Evolutionary conservation across 148 eudicot genomes (phyloP).

Genomic region (Diospyros lotus): DNA sequence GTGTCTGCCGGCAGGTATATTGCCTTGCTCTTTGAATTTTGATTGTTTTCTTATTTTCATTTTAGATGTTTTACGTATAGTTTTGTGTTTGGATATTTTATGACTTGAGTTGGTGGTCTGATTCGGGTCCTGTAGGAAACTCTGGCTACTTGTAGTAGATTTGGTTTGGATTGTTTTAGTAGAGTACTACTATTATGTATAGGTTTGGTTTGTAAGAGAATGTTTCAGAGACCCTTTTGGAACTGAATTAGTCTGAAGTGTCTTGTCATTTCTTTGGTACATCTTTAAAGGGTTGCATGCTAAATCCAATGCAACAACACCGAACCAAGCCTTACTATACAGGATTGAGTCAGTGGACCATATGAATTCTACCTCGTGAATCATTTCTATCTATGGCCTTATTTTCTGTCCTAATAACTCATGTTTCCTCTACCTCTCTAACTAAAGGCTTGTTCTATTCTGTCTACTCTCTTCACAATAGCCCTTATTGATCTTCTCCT

Average conservation of each 20-base stretch:
- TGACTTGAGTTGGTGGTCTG: background rate
- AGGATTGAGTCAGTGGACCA: no score
- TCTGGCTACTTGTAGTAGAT: background rate
- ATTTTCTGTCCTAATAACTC: no score
- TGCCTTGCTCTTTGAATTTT: background rate
- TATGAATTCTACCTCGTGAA: no score
- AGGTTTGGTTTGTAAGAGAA: background rate
- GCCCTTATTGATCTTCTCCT: no score
- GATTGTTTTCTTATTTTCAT: background rate
- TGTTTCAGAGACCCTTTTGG: no score
- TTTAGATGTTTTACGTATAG: background rate
- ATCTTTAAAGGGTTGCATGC: no score
- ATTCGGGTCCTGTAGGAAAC: background rate
- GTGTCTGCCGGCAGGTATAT: slow-evolving; percentile 89
- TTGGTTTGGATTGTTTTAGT: background rate
- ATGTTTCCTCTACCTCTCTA: no score
- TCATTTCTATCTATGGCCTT: no score
- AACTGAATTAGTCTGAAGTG: background rate
- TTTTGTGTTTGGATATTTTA: background rate
- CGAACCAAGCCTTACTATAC: no score
- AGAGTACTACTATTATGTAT: background rate
- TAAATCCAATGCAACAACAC: no score
- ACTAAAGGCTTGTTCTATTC: no score
- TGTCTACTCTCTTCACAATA: no score
- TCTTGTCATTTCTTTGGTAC: background rate